phyloP scores from a whole-genome alignment of 2,329 filamentous ascomycete species.

The Colletotrichum shisoi region DNA sequence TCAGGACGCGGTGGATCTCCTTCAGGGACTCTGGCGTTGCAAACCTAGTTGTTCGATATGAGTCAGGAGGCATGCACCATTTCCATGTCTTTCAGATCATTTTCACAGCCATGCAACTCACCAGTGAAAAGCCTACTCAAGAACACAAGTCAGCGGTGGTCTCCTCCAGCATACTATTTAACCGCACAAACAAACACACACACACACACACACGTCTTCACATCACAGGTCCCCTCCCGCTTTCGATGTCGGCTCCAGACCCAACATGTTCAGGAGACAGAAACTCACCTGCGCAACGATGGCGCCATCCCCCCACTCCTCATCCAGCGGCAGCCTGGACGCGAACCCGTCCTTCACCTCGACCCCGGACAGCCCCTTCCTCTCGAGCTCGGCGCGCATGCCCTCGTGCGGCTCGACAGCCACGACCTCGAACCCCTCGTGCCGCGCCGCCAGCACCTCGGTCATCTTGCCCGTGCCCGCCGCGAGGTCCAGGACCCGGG shows the following conservation, averaged over 20 bases:
- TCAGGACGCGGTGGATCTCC: slow-evolving; percentile 73
- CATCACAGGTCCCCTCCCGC: neutral
- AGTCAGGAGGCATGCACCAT: neutral
- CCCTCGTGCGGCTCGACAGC: slow-evolving; percentile 70
- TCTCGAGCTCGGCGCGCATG: slow-evolving; percentile 69
- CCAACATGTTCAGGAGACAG: neutral
- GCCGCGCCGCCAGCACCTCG: slow-evolving; percentile 64
- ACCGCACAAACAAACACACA: neutral
- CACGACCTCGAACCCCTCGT: slow-evolving; percentile 67
- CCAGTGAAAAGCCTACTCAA: slow-evolving; percentile 63
- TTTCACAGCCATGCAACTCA: slow-evolving; percentile 45
- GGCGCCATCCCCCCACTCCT: slow-evolving; percentile 69
- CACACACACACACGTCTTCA: too few relatives aligned
- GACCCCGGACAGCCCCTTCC: slow-evolving; percentile 65
- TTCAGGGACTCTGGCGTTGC: slow-evolving; percentile 67
- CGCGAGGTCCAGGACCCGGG: slow-evolving; percentile 68
- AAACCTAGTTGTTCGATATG: slow-evolving; percentile 61
- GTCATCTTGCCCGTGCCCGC: slow-evolving; percentile 77
- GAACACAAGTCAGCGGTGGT: slow-evolving; percentile 30
- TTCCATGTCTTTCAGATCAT: neutral
- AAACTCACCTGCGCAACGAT: slow-evolving; percentile 69
- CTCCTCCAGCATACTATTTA: neutral
- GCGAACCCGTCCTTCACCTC: slow-evolving; percentile 66
- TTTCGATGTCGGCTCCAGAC: neutral
- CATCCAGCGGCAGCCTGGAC: slow-evolving; percentile 61